Evolutionary conservation across 106 monocot genomes (phyloP), one percentile per base, ranked within the genome.

Genomic region (Dendrobium nobile): DNA sequence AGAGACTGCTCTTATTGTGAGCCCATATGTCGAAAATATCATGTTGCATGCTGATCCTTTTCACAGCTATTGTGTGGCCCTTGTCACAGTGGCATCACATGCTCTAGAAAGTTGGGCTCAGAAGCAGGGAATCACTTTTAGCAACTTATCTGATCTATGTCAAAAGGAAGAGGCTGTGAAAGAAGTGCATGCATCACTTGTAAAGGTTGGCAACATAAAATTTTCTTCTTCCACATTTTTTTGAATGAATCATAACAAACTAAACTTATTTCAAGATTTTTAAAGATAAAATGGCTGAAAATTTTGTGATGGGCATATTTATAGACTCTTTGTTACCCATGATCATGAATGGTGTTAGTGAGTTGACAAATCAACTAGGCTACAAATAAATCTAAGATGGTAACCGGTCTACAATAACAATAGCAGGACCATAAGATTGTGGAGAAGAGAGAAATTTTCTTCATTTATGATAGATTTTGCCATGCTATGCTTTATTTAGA

Each of bases 11-110:
- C 90, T 99, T n/a, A 82, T 78, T 37, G 86, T 84, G 77, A 87
- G 93, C 78, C 85, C 95, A 31, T 99, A 99, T 81, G 91, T 92
- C 9, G 99, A 99, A 87, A 95, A 99, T 82, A 91, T 99, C 82
- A 95, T 99, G 99, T 0, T 99, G 67, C 88, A 95, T 82, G 95
- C 85, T 40, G 91, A 99, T 85, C 90, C 99, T 77, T 91, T 95
- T 44, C 86, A 95, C 78, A 95, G 80, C 80, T 93, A 85, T 37
- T 87, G 91, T 82, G 95, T 99, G n/a, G 95, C 99, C 48, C 91
- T 99, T 75, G 81, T 99, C 2, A 93, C 93, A 26, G 81, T 88
- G 70, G 80, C 84, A 51, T 84, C 7, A 17, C 78, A 81, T 4
- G 87, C 87, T 24, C 28, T 99, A 72, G 91, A 99, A 82, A 85